Evolutionary conservation across 345 rosid species (phyloP).

Genomic region (Iberis pinnata): DNA sequence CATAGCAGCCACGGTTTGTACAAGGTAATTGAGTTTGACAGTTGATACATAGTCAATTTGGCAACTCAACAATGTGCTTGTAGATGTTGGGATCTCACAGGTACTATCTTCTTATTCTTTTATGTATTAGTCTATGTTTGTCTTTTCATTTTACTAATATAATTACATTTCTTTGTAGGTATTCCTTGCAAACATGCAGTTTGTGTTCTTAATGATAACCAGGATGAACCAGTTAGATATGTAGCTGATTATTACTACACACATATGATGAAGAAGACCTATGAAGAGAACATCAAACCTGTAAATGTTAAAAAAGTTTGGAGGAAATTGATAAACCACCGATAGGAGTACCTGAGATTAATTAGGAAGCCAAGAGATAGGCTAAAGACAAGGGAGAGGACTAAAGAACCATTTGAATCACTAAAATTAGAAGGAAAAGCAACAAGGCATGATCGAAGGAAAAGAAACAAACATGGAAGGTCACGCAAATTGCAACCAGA

Average conservation of each 20-base stretch:
- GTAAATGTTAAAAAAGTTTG: not conserved
- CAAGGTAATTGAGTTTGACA: not conserved
- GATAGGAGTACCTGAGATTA: not conserved
- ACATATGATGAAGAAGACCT: not conserved
- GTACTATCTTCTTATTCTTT: not conserved
- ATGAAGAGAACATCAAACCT: not conserved
- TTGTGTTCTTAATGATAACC: not conserved
- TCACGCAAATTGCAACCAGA: no score
- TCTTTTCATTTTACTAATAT: no score
- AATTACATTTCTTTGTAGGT: not conserved
- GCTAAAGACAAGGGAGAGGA: not conserved
- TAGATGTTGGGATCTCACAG: not conserved
- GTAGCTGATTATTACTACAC: not conserved
- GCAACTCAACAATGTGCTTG: not conserved
- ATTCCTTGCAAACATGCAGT: not conserved
- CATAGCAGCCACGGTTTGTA: not conserved
- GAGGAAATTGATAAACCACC: not conserved
- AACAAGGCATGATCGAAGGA: not conserved
- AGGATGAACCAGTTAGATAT: not conserved
- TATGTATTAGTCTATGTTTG: no score
- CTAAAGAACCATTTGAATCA: not conserved
- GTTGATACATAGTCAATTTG: not conserved
- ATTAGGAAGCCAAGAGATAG: not conserved
- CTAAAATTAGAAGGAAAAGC: not conserved
- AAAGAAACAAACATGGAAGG: no score